Evolutionary conservation across 2,329 filamentous ascomycete genomes (phyloP).

Genomic region (Cladosporium sp.): DNA sequence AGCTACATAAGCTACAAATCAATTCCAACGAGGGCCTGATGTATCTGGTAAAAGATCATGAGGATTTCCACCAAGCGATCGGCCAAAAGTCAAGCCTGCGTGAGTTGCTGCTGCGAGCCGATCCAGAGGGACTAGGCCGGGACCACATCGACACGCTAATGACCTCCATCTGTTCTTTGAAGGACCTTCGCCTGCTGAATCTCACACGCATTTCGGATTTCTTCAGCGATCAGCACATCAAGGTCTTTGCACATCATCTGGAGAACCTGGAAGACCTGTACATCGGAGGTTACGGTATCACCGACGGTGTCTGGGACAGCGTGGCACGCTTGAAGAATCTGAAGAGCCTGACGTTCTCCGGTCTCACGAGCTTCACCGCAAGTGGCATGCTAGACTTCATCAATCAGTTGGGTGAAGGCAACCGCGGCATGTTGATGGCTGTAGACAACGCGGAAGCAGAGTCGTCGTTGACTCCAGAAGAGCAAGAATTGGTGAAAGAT

Average conservation of each 20-base stretch:
- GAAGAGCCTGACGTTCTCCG: slow-evolving; percentile 48
- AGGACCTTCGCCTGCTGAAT: slow-evolving; percentile 48
- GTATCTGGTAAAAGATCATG: slow-evolving; percentile 45
- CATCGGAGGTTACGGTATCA: slow-evolving; percentile 50
- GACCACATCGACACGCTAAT: slow-evolving; percentile 46
- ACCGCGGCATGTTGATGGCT: slow-evolving; percentile 38
- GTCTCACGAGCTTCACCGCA: slow-evolving; percentile 50
- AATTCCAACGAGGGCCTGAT: slow-evolving; percentile 31
- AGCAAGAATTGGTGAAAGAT: slow-evolving; percentile 34
- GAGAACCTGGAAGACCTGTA: slow-evolving; percentile 50
- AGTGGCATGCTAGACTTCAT: slow-evolving; percentile 45
- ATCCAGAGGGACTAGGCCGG: slow-evolving; percentile 40
- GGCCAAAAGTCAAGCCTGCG: slow-evolving; percentile 45
- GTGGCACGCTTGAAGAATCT: slow-evolving; percentile 45
- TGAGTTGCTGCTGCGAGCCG: slow-evolving; percentile 40
- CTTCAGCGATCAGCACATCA: slow-evolving; percentile 47
- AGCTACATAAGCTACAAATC: slow-evolving; percentile 45
- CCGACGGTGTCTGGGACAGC: slow-evolving; percentile 42
- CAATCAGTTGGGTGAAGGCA: slow-evolving; percentile 34
- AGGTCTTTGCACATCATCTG: slow-evolving; percentile 41
- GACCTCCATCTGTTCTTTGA: slow-evolving; percentile 46
- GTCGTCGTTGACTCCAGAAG: slow-evolving; percentile 33
- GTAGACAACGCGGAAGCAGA: slow-evolving; percentile 42
- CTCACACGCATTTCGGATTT: slow-evolving; percentile 47
- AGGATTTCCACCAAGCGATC: slow-evolving; percentile 48